These are phyloP conservation scores for Neocatenulostroma microsporum DNA, from an alignment of 2,329 filamentous ascomycete species.

Conservation along the genomic window DNA sequence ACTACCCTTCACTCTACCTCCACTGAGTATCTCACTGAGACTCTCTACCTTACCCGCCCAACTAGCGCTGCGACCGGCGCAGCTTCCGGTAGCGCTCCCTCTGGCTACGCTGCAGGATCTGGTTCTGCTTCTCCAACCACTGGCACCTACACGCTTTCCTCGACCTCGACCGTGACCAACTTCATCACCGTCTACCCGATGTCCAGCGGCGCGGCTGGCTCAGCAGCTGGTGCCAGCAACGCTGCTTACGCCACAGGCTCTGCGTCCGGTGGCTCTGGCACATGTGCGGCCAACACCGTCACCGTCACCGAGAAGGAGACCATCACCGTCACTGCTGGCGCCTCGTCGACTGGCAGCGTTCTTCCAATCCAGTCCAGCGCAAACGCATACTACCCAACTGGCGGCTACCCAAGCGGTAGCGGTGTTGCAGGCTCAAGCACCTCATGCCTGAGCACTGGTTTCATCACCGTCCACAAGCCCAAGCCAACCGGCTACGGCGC, in stretches of 20 bases:
- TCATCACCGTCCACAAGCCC: constrained; percentile 23
- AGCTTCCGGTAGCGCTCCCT: constrained; percentile 2
- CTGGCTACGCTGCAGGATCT: constrained; percentile 6
- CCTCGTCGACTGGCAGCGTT: constrained; percentile 9
- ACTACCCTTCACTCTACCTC: constrained; percentile 30
- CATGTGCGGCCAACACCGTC: constrained; percentile 23
- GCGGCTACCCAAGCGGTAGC: background rate
- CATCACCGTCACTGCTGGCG: constrained; percentile 20
- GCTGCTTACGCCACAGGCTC: constrained; percentile 10
- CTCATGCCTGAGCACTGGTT: constrained; percentile 20
- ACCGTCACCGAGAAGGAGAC: constrained; percentile 30
- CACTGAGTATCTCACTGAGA: constrained; percentile 22
- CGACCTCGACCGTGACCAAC: constrained; percentile 29
- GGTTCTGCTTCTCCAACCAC: constrained; percentile 11
- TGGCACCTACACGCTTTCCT: constrained; percentile 19
- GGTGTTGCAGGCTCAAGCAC: constrained; percentile 9
- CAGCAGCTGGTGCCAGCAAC: constrained; percentile 7
- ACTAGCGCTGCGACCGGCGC: constrained; percentile 8
- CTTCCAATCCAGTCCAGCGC: constrained; percentile 20
- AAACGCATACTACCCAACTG: constrained; percentile 21
- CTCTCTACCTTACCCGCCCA: constrained; percentile 21
- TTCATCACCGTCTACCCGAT: constrained; percentile 29
- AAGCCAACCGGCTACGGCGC: constrained; percentile 9
- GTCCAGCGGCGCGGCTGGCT: constrained; percentile 7
- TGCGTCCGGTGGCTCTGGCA: constrained; percentile 12